These are phyloP conservation scores for Saksenaea oblongispora DNA, from an alignment of 371 early-diverging fungal species.

Conservation along the genomic window DNA sequence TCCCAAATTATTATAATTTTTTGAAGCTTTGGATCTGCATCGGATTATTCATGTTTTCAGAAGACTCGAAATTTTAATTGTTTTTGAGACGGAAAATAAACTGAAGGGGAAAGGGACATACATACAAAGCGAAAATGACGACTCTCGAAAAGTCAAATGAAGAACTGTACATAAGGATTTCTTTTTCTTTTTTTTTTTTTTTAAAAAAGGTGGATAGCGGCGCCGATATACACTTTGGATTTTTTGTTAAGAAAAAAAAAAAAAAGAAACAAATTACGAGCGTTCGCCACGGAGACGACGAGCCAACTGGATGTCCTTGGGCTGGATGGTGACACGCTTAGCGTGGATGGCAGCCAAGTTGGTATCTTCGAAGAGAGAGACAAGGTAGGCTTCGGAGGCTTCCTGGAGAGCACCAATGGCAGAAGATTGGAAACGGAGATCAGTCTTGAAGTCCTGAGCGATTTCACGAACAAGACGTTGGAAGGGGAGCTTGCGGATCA, in stretches of 20 bases:
- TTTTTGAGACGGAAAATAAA: constrained; percentile 2
- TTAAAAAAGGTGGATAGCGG: constrained; percentile 4
- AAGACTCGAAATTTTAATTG: neutral
- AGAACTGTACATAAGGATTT: constrained; percentile 10
- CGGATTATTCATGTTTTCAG: neutral
- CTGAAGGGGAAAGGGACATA: constrained; percentile 2
- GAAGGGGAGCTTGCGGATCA: constrained; percentile 98
- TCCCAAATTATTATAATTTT: too few relatives aligned
- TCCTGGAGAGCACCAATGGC: constrained; percentile 99
- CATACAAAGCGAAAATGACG: constrained; percentile 1
- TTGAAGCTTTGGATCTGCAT: neutral
- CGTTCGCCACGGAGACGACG: constrained; percentile 94
- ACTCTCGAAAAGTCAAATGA: constrained; percentile 1
- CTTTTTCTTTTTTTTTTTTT: constrained; percentile 7
- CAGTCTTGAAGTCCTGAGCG: constrained; percentile 96
- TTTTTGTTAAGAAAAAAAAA: neutral
- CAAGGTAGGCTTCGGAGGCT: constrained; percentile 97
- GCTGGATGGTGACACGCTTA: constrained; percentile 99
- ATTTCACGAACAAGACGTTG: constrained; percentile 97
- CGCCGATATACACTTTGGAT: constrained; percentile 5
- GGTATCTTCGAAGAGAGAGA: constrained; percentile 96
- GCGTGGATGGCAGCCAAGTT: constrained; percentile 99
- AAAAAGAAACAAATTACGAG: constrained; percentile 52
- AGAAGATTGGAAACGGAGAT: constrained; percentile 96
- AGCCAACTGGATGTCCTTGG: constrained; percentile 99